Conservation (phyloP, 768 basidiomycete genomes). For the Boletus eberwhitei region DNA sequence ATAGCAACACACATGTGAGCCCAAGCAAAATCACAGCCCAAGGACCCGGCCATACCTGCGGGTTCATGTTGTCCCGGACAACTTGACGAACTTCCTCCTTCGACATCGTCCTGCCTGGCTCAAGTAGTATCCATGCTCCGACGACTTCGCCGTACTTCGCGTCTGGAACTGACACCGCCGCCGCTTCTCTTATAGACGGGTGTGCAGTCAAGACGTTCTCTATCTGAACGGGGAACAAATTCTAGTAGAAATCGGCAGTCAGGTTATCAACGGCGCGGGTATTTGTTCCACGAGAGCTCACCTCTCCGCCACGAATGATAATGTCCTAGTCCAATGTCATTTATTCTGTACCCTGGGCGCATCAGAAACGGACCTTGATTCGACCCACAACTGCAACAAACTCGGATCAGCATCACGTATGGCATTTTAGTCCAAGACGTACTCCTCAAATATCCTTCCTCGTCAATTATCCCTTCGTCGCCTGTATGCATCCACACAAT, state of each 20-base stretch:
- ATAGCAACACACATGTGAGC: slow-evolving; percentile 4
- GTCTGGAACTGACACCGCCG: slow-evolving; percentile 71
- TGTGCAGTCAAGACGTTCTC: slow-evolving; percentile 67
- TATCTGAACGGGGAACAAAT: slow-evolving; percentile 82
- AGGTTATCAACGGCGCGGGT: background rate
- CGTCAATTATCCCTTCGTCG: slow-evolving; percentile 77
- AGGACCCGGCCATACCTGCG: slow-evolving; percentile 51
- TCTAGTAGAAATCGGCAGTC: slow-evolving; percentile 37
- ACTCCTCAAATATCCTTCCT: slow-evolving; percentile 77
- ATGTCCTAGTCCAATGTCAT: slow-evolving; percentile 50
- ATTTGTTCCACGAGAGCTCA: slow-evolving; percentile 23
- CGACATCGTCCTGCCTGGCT: slow-evolving; percentile 35
- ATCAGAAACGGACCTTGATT: slow-evolving; percentile 53
- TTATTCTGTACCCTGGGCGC: background rate
- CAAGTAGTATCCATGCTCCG: slow-evolving; percentile 71
- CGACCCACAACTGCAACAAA: slow-evolving; percentile 62
- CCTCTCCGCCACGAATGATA: slow-evolving; percentile 85
- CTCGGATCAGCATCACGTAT: background rate
- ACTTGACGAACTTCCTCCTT: slow-evolving; percentile 50
- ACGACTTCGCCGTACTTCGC: slow-evolving; percentile 71
- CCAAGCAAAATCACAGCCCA: background rate
- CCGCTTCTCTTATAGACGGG: slow-evolving; percentile 63
- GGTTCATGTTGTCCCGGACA: slow-evolving; percentile 67
- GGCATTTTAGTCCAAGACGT: slow-evolving; percentile 22
- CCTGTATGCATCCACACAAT: slow-evolving; percentile 82